Conservation (phyloP, 768 basidiomycete species). For the Coprinopsis marcescibilis region DNA sequence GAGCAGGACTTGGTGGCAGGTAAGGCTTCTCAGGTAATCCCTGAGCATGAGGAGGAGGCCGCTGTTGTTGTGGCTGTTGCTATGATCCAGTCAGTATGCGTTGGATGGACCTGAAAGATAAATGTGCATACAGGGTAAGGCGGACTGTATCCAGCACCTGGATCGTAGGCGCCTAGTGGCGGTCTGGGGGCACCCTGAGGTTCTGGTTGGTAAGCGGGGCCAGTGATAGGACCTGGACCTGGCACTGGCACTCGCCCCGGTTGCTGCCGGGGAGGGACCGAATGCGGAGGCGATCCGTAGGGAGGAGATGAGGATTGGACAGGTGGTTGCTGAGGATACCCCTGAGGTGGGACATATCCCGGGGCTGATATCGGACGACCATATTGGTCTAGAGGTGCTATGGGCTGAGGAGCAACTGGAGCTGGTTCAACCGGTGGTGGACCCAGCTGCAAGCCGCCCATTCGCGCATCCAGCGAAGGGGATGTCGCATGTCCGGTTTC, state of each 20-base stretch:
- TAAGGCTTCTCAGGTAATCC: constrained; percentile 8
- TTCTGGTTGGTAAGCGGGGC: constrained; percentile 36
- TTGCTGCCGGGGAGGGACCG: constrained; percentile 34
- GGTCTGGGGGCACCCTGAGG: constrained; percentile 22
- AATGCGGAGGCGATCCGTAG: constrained; percentile 18
- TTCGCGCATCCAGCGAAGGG: constrained; percentile 26
- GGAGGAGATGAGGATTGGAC: constrained; percentile 23
- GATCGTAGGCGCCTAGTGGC: constrained; percentile 22
- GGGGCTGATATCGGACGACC: constrained; percentile 30
- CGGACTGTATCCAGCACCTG: constrained; percentile 22
- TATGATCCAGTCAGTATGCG: neutral
- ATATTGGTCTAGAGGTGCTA: constrained; percentile 30
- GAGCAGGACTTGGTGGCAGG: constrained; percentile 8
- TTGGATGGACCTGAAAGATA: neutral
- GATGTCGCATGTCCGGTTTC: constrained; percentile 28
- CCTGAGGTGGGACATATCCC: constrained; percentile 36
- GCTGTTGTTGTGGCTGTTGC: constrained; percentile 6
- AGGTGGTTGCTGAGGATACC: constrained; percentile 26
- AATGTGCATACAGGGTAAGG: constrained; percentile 18
- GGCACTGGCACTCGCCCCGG: constrained; percentile 38
- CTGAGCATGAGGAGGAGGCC: constrained; percentile 17
- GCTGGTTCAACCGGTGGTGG: constrained; percentile 2
- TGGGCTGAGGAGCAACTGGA: constrained; percentile 29
- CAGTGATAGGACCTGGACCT: no score
- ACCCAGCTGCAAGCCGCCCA: constrained; percentile 11